Percentiles rank a stretch among this genome's conserved stretches.
Evolutionary conservation across 306 rosid species (phyloP).

Genomic region (Sicyos edulis): DNA sequence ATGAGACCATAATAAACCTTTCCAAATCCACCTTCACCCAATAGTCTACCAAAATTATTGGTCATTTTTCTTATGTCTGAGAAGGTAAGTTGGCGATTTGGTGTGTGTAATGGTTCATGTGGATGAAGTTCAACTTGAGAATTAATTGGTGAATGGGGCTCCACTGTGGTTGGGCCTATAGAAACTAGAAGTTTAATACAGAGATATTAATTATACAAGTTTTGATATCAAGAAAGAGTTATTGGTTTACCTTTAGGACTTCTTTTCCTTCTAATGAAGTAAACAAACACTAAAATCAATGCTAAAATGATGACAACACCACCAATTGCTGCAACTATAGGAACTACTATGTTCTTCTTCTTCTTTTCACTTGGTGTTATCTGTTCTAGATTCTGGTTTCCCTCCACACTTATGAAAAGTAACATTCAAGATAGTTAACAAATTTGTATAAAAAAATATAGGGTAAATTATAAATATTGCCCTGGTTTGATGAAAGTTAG

Average conservation of each 20-base stretch:
- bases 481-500: no score
- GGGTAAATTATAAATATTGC: no score
- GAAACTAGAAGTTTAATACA: neutral
- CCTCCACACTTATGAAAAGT: conserved; percentile 23
- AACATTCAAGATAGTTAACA: neutral
- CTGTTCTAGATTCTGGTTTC: conserved; percentile 26
- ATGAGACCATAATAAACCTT: conserved; percentile 15
- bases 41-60: neutral
- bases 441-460: neutral
- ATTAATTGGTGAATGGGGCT: conserved; percentile 4
- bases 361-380: conserved; percentile 19
- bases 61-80: conserved; percentile 10
- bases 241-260: neutral
- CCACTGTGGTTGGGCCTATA: neutral
- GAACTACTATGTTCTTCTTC: conserved; percentile 26
- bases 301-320: conserved; percentile 29
- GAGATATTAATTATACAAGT: neutral
- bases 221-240: neutral
- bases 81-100: conserved; percentile 15
- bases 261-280: conserved; percentile 20
- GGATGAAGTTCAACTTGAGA: neutral
- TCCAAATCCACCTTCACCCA: conserved; percentile 21
- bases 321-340: conserved; percentile 34
- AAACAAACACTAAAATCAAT: conserved; percentile 13
- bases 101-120: neutral